Evolutionary conservation across 305 asterid genomes (phyloP).

Genomic region (Withania somnifera): DNA sequence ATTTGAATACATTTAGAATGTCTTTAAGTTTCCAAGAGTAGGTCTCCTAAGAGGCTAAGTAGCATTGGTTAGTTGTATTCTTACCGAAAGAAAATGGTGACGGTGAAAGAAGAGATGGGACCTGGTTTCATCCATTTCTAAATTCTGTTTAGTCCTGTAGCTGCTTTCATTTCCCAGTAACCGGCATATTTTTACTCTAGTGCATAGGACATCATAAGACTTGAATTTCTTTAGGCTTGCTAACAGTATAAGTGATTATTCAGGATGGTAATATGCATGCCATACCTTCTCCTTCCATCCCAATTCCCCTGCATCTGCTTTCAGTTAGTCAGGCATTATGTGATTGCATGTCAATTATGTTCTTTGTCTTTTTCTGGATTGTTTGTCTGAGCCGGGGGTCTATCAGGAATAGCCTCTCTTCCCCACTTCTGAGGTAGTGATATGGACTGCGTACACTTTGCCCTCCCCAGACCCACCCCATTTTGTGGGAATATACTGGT

Average conservation of each 20-base stretch:
- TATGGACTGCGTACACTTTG: too few species aligned
- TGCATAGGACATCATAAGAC: not conserved
- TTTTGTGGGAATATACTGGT: too few species aligned
- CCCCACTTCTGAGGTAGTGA: too few species aligned
- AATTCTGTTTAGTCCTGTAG: not conserved
- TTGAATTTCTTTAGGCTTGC: not conserved
- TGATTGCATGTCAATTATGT: not conserved
- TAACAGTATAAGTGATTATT: not conserved
- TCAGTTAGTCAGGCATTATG: not conserved
- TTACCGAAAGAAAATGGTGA: not conserved
- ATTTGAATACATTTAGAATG: not conserved
- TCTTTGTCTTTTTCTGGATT: too few species aligned
- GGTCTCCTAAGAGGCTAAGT: not conserved
- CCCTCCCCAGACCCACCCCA: too few species aligned
- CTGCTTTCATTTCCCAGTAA: not conserved
- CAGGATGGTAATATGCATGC: not conserved
- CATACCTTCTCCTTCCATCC: not conserved
- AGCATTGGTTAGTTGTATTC: not conserved
- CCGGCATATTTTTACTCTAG: not conserved
- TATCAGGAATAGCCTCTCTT: too few species aligned
- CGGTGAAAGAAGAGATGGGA: not conserved
- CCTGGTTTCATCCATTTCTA: not conserved
- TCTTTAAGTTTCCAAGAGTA: not conserved
- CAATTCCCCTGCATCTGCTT: conserved; percentile 4
- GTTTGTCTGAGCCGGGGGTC: too few species aligned